phyloP scores from a whole-genome alignment of 176 grass and related monocot species.

The Pontederia crassipes region DNA sequence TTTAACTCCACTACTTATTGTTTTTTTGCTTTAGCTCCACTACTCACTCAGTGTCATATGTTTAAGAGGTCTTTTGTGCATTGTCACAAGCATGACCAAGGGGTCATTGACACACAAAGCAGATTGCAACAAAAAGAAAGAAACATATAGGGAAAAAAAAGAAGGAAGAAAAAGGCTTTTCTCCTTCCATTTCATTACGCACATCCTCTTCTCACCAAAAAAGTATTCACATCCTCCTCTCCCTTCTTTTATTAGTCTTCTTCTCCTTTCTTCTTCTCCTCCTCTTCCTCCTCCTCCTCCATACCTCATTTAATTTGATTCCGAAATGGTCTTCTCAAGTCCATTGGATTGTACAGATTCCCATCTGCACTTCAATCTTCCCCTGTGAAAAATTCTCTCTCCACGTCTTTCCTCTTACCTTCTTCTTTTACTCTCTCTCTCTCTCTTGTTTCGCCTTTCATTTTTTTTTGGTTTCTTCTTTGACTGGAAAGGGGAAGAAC shows the following conservation, averaged over 20 bases:
- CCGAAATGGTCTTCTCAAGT: slow-evolving; percentile 7
- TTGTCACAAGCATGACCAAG: too few species aligned
- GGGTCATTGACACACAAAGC: too few species aligned
- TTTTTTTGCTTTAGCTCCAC: too few species aligned
- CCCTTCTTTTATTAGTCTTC: too few species aligned
- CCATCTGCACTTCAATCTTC: neutral
- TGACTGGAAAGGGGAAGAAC: neutral
- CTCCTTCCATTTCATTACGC: neutral
- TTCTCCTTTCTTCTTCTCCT: neutral
- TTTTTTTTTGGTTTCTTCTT: neutral
- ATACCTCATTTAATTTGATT: slow-evolving; percentile 13
- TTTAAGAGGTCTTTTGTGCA: too few species aligned
- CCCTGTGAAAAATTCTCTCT: neutral
- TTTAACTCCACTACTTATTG: too few species aligned
- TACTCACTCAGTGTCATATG: too few species aligned
- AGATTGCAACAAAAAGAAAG: neutral
- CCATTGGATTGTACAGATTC: slow-evolving; percentile 26
- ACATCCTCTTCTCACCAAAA: too few species aligned
- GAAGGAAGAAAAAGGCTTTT: neutral
- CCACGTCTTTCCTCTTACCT: neutral
- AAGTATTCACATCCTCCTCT: too few species aligned
- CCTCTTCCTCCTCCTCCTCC: slow-evolving; percentile 18
- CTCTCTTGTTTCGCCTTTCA: neutral
- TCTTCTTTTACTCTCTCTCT: neutral
- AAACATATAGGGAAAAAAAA: neutral